Evolutionary conservation across 257 asterid species (phyloP).

Genomic region (Nicotiana tabacum): DNA sequence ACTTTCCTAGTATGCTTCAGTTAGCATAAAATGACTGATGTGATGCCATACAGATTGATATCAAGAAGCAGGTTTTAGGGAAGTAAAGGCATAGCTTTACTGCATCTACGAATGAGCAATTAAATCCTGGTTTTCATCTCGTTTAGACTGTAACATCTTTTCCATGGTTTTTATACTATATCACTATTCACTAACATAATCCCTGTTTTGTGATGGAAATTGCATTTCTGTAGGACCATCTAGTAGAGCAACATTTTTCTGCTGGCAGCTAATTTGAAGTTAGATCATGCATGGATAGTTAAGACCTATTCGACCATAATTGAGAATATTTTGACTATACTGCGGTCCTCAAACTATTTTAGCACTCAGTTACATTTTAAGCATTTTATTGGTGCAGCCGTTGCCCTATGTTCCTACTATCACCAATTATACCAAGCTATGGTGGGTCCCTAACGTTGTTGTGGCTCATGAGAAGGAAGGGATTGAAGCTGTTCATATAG

Average conservation of each 20-base stretch:
- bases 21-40: background rate
- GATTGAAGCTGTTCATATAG: conserved; percentile 95
- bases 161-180: background rate
- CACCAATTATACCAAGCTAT: conserved; percentile 88
- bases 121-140: background rate
- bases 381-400: conserved; percentile 48
- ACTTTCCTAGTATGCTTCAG: background rate
- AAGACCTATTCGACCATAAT: background rate
- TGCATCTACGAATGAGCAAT: background rate
- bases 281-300: background rate
- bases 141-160: background rate
- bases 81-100: background rate
- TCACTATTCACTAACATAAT: background rate
- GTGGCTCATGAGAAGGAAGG: conserved; percentile 97
- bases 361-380: background rate
- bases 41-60: no score
- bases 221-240: background rate
- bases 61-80: no score
- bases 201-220: background rate
- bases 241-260: background rate
- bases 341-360: background rate
- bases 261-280: background rate
- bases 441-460: conserved; percentile 99
- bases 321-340: background rate
- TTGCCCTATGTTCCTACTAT: conserved; percentile 77